Evolutionary conservation across 495 filamentous ascomycete species (phyloP).

Genomic region (Aspergillus cristatus): DNA sequence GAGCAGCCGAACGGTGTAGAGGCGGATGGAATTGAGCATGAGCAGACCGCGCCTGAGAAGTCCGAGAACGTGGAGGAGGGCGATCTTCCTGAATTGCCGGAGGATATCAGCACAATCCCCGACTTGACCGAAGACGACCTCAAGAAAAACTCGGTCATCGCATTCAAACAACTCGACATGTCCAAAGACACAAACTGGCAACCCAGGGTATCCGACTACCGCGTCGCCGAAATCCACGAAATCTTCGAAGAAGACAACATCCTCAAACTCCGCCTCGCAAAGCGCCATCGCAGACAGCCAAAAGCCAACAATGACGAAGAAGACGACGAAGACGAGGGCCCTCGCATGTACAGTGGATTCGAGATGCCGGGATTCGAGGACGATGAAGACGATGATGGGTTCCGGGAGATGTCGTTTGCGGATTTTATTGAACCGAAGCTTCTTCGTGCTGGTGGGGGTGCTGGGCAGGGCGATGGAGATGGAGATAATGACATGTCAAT

Average conservation of each 20-base stretch:
- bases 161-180: constrained; percentile 68
- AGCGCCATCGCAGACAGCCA: constrained; percentile 48
- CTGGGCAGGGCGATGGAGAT: constrained; percentile 16
- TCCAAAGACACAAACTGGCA: constrained; percentile 70
- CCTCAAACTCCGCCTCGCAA: constrained; percentile 56
- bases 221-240: constrained; percentile 56
- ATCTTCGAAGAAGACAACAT: constrained; percentile 34
- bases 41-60: constrained; percentile 1
- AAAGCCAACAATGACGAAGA: constrained; percentile 27
- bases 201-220: constrained; percentile 57
- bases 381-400: constrained; percentile 46
- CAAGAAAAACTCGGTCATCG: constrained; percentile 58
- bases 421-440: constrained; percentile 57
- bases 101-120: constrained; percentile 47
- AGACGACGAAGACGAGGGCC: constrained; percentile 45
- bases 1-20: constrained; percentile 10
- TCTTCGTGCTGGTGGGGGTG: constrained; percentile 28
- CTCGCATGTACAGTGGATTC: constrained; percentile 53
- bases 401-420: constrained; percentile 40
- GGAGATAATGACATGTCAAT: constrained; percentile 28
- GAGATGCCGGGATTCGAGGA: constrained; percentile 52
- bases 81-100: constrained; percentile 61
- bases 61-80: constrained; percentile 16
- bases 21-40: constrained; percentile 2
- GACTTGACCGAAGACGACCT: constrained; percentile 44